These are phyloP conservation scores for Pharus latifolius DNA, from an alignment of 176 grass and related monocot species.

Conservation along the genomic window DNA sequence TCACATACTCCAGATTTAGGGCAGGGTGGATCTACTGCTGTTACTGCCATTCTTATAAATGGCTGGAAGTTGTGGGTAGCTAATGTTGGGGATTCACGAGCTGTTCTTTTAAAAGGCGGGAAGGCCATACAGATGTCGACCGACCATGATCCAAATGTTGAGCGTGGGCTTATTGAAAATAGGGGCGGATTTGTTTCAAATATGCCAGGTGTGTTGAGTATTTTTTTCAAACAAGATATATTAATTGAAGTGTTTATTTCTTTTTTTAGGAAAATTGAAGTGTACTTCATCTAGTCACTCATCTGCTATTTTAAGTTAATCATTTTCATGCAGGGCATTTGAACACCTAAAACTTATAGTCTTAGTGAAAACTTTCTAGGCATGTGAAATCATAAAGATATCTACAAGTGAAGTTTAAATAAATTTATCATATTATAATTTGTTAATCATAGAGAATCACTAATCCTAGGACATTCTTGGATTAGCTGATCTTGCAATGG, in stretches of 20 bases:
- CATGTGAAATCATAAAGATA: neutral
- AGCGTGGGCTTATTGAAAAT: slow-evolving; percentile 62
- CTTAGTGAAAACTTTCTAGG: neutral
- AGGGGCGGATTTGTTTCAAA: slow-evolving; percentile 94
- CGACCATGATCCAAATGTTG: slow-evolving; percentile 81
- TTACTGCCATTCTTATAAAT: slow-evolving; percentile 79
- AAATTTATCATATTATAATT: neutral
- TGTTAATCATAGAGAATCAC: neutral
- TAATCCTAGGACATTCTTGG: neutral
- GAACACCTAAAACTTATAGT: neutral
- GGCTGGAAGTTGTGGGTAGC: slow-evolving; percentile 69
- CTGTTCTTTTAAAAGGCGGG: slow-evolving; percentile 75
- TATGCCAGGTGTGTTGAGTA: slow-evolving; percentile 52
- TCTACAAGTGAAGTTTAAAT: neutral
- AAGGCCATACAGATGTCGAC: slow-evolving; percentile 56
- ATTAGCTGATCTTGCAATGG: neutral
- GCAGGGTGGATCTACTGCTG: slow-evolving; percentile 77
- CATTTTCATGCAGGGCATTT: neutral
- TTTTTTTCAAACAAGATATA: neutral
- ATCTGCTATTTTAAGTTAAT: neutral
- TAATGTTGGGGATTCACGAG: slow-evolving; percentile 84
- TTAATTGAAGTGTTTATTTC: neutral
- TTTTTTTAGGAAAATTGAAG: neutral
- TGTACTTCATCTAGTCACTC: neutral
- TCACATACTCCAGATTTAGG: slow-evolving; percentile 69